These are phyloP conservation scores for Phytophthora aleatoria DNA, from an alignment of 352 stramenopile genomes.

Conservation along the genomic window DNA sequence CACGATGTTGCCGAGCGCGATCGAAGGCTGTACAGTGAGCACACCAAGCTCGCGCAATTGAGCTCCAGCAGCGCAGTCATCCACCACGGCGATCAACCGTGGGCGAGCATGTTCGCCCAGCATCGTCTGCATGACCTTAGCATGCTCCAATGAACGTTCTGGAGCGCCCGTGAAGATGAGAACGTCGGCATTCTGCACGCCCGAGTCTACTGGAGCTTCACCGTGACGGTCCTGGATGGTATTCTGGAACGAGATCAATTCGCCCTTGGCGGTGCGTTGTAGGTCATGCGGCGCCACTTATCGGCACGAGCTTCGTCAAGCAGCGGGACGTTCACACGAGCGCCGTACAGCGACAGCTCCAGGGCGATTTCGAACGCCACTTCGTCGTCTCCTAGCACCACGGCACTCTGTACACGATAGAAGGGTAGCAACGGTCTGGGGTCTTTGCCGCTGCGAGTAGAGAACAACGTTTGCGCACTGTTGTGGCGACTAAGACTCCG, in stretches of 20 bases:
- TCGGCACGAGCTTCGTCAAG: constrained; percentile 61
- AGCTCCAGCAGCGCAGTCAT: constrained; percentile 42
- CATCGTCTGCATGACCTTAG: constrained; percentile 53
- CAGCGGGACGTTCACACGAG: constrained; percentile 58
- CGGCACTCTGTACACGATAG: constrained; percentile 50
- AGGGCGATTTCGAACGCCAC: constrained; percentile 67
- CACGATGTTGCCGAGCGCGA: constrained; percentile 67
- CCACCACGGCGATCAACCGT: constrained; percentile 59
- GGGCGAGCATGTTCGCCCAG: constrained; percentile 42
- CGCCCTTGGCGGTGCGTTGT: constrained; percentile 53
- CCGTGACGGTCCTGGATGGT: constrained; percentile 44
- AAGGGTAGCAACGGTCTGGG: constrained; percentile 49
- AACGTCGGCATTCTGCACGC: constrained; percentile 52
- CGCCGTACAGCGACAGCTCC: constrained; percentile 63
- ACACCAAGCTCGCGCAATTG: constrained; percentile 60
- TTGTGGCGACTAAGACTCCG: constrained; percentile 22
- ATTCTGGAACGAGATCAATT: constrained; percentile 71
- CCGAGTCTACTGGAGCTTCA: constrained; percentile 26
- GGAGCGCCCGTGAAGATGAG: constrained; percentile 65
- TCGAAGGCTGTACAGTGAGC: constrained; percentile 66
- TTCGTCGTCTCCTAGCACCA: constrained; percentile 65
- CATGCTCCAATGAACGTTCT: constrained; percentile 50
- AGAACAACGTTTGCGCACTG: constrained; percentile 17
- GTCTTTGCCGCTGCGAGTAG: constrained; percentile 37
- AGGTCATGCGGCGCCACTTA: constrained; percentile 68